Percentiles rank a stretch among this genome's conserved stretches.
phyloP scores from a whole-genome alignment of 164 flowering plant species.

The Macadamia integrifolia region DNA sequence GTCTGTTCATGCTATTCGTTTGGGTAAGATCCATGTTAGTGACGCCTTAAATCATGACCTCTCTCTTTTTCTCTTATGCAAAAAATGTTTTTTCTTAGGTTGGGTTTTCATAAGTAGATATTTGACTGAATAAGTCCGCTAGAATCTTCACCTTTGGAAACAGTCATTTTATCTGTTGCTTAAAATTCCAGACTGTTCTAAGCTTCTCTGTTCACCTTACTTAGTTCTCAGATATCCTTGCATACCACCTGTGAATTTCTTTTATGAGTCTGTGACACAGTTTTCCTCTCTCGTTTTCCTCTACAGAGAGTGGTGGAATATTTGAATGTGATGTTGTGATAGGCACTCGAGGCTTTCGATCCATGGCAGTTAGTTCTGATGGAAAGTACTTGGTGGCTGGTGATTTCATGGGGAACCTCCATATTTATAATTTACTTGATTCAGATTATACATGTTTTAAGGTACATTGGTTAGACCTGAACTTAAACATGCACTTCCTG shows the following conservation, averaged over 20 bases:
- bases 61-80: not conserved
- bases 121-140: too few species aligned
- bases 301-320: conserved; percentile 22
- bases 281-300: not conserved
- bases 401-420: conserved; percentile 58
- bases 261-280: not conserved
- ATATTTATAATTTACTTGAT: conserved; percentile 47
- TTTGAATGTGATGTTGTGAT: conserved; percentile 37
- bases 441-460: conserved; percentile 55
- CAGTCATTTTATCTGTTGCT: not conserved
- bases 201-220: not conserved
- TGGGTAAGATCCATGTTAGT: conserved; percentile 31
- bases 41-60: not conserved
- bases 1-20: conserved; percentile 20
- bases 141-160: too few species aligned
- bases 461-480: conserved; percentile 25
- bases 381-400: conserved; percentile 71
- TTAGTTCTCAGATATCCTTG: not conserved
- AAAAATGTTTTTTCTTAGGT: too few species aligned
- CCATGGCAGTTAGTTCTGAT: conserved; percentile 67
- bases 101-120: too few species aligned
- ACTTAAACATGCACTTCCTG: not conserved
- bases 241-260: not conserved
- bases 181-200: not conserved
- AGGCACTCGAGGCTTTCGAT: conserved; percentile 44